phyloP scores from a whole-genome alignment of 2,329 filamentous ascomycete species.

The Colletotrichum godetiae region DNA sequence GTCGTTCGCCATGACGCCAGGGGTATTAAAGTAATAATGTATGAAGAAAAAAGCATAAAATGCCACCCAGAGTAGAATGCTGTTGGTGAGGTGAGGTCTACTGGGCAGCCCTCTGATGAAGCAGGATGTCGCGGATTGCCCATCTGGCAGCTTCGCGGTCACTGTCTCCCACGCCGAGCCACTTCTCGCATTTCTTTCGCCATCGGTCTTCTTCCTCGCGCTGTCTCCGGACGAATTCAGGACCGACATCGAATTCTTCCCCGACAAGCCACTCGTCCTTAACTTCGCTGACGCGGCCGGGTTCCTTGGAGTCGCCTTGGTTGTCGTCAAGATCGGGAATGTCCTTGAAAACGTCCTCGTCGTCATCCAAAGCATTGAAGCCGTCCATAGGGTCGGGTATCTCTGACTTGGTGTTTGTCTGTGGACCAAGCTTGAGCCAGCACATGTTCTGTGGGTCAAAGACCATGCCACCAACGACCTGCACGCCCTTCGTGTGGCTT shows the following conservation, averaged over 20 bases:
- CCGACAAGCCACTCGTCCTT: slow-evolving; percentile 87
- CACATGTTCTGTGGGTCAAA: slow-evolving; percentile 98
- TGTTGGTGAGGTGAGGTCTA: slow-evolving; percentile 29
- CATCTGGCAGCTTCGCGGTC: slow-evolving; percentile 79
- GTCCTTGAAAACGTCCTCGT: slow-evolving; percentile 94
- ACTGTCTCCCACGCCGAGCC: slow-evolving; percentile 73
- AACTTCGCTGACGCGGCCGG: slow-evolving; percentile 67
- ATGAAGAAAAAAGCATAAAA: slow-evolving; percentile 21
- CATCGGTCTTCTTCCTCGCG: slow-evolving; percentile 92
- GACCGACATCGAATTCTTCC: slow-evolving; percentile 97
- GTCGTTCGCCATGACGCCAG: slow-evolving; percentile 9
- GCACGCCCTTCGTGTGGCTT: slow-evolving; percentile 83
- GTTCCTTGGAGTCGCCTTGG: slow-evolving; percentile 60
- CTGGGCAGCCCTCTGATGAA: slow-evolving; percentile 44
- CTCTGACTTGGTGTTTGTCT: slow-evolving; percentile 59
- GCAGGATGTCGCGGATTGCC: slow-evolving; percentile 74
- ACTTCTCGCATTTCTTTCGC: slow-evolving; percentile 87
- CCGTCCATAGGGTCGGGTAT: slow-evolving; percentile 69
- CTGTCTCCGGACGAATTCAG: slow-evolving; percentile 90
- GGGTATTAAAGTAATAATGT: slow-evolving; percentile 27
- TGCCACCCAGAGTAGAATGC: slow-evolving; percentile 23
- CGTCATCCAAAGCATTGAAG: slow-evolving; percentile 81
- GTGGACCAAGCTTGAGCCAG: slow-evolving; percentile 83
- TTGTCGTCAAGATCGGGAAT: slow-evolving; percentile 91
- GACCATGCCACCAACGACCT: slow-evolving; percentile 97